Evolutionary conservation across 805 yeast genomes (phyloP), one percentile per base, ranked within the genome.

Genomic region (Wickerhamiella spandovensis): DNA sequence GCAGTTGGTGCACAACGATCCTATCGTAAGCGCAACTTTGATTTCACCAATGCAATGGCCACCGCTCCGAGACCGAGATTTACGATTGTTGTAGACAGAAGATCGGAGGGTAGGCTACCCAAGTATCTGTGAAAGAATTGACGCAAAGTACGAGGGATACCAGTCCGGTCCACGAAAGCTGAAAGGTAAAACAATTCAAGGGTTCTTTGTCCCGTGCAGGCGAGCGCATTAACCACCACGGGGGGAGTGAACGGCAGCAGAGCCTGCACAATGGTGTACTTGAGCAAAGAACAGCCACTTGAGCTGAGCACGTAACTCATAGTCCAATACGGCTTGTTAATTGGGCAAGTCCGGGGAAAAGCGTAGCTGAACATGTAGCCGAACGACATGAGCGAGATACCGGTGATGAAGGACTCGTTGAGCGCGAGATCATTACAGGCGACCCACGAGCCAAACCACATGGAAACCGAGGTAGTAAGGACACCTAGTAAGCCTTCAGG

Each of bases 401-500:
- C 67, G 6, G 58, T 51, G 7, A 57, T 43, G 2, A 59, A 46
- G 4, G 64, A 46, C 24, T 63, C 61, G 23, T 52, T 49, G n/a
- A 53, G 41, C 8, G 60, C 42, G 25, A 60, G 51, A 15, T 54
- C 48, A 30, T 56, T 56, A 9, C 49, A 44, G 20, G 54, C 55
- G 47, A 58, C 64, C 67, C 66, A 65, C 25, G 52, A 57, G 1
- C 71, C 72, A 23, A 62, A 51, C 69, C 69, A 68, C 57, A 67
- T 58, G 7, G 69, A 59, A 1, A 66, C 62, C 0, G 70, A 54
- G 5, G 69, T 64, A 57, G 60, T 64, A 10, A 67, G 49, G 7
- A 64, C 53, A 3, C 70, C 69, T 17, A 68, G 56, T n/a, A 65
- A 48, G 2, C 70, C 71, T 49, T 67, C 71, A 1, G 71, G 71